Evolutionary conservation across 1,284 basidiomycete species (phyloP).

Genomic region (Rhodotorula glutinis): DNA sequence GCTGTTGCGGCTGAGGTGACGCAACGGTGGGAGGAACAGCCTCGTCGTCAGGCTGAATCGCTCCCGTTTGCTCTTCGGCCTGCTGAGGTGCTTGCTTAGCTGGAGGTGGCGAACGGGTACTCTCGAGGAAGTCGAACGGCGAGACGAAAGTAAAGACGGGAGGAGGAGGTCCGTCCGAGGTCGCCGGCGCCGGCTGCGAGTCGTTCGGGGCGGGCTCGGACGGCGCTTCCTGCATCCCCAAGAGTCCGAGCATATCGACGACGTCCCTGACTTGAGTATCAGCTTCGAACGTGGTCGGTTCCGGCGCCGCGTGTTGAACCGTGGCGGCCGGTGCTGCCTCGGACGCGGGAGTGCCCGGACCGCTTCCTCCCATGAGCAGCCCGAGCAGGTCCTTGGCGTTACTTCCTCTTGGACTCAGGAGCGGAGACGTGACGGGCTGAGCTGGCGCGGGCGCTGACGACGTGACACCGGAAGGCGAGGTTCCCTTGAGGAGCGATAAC

Average conservation of each 20-base stretch:
- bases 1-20: not conserved
- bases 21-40: too few species aligned
- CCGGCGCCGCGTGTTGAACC: not conserved
- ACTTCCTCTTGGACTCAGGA: not conserved
- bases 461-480: too few species aligned
- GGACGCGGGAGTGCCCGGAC: not conserved
- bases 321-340: not conserved
- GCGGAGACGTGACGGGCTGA: not conserved
- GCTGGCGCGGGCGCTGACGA: too few species aligned
- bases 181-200: too few species aligned
- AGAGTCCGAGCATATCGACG: not conserved
- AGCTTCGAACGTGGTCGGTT: not conserved
- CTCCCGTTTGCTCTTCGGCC: not conserved
- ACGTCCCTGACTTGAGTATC: not conserved
- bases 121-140: conserved; percentile 22
- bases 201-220: not conserved
- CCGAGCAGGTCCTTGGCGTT: conserved; percentile 10
- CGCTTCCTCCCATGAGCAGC: not conserved
- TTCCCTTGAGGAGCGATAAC: conserved; percentile 10
- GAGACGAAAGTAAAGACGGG: conserved; percentile 24
- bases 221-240: not conserved
- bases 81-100: too few species aligned
- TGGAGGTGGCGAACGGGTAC: not conserved
- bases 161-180: too few species aligned
- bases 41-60: too few species aligned